These are phyloP conservation scores for Phytophthora colocasiae DNA, from an alignment of 352 stramenopile genomes.

Conservation along the genomic window DNA sequence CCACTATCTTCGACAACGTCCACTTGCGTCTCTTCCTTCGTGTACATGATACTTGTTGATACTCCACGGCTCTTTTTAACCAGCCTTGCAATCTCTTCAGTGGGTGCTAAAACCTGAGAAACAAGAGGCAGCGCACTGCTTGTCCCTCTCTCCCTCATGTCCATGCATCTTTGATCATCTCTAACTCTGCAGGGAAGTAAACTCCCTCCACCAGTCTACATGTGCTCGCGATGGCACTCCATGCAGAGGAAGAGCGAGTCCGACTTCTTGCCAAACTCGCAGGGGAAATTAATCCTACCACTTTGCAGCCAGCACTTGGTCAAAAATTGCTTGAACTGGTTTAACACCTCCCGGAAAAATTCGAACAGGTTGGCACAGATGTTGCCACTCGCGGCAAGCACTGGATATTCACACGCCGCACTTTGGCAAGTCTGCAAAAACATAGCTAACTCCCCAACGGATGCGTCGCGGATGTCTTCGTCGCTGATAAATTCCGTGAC, in stretches of 20 bases:
- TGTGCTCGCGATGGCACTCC: constrained; percentile 85
- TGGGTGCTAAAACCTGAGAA: constrained; percentile 8
- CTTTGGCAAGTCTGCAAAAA: constrained; percentile 53
- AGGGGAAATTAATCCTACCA: constrained; percentile 71
- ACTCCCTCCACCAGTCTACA: constrained; percentile 31
- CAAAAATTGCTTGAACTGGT: constrained; percentile 77
- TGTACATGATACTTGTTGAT: constrained; percentile 31
- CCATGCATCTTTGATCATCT: constrained; percentile 1
- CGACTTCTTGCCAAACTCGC: constrained; percentile 85
- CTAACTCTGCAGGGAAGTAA: not conserved
- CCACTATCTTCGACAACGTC: constrained; percentile 3
- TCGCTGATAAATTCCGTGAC: constrained; percentile 74
- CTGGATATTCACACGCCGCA: constrained; percentile 28
- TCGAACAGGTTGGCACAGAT: constrained; percentile 66
- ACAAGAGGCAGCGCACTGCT: constrained; percentile 33
- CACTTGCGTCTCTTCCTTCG: constrained; percentile 4
- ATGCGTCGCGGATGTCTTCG: constrained; percentile 77
- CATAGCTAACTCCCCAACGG: constrained; percentile 60
- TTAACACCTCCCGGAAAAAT: constrained; percentile 70
- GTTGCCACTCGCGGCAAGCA: constrained; percentile 42
- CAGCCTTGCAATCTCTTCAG: constrained; percentile 3
- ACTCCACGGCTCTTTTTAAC: constrained; percentile 18
- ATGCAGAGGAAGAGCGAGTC: constrained; percentile 81
- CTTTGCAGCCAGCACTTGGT: constrained; percentile 61
- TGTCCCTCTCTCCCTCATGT: constrained; percentile 12